Evolutionary conservation across 345 rosid genomes (phyloP).

Genomic region (Eutrema heterophyllum): DNA sequence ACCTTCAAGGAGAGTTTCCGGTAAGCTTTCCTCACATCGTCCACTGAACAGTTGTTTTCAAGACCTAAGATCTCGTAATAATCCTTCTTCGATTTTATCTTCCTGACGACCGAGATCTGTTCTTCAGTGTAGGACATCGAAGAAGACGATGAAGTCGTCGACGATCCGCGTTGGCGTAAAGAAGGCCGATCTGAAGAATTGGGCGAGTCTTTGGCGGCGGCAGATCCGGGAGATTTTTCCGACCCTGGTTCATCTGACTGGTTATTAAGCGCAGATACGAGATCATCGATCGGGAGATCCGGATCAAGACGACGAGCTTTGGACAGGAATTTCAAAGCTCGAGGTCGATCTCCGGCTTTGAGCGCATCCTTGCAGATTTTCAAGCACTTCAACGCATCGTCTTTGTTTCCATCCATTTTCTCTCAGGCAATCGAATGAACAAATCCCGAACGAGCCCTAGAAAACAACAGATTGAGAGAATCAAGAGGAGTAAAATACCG

Average conservation of each 20-base stretch:
- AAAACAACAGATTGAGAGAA: conserved; percentile 19
- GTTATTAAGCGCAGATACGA: conserved; percentile 41
- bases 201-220: conserved; percentile 21
- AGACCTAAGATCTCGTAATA: conserved; percentile 81
- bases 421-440: not conserved
- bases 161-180: conserved; percentile 47
- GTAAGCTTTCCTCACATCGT: conserved; percentile 81
- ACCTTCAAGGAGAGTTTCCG: conserved; percentile 85
- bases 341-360: conserved; percentile 66
- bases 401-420: conserved; percentile 89
- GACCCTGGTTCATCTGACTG: conserved; percentile 23
- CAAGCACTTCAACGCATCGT: conserved; percentile 84
- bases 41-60: conserved; percentile 60
- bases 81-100: conserved; percentile 76
- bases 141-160: conserved; percentile 38
- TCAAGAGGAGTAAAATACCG: not conserved
- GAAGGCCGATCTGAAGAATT: conserved; percentile 44
- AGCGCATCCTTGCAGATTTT: conserved; percentile 72
- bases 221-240: conserved; percentile 13
- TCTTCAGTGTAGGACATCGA: conserved; percentile 56
- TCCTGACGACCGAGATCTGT: conserved; percentile 65
- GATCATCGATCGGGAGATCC: conserved; percentile 52
- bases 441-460: not conserved
- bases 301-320: conserved; percentile 99
- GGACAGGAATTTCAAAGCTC: conserved; percentile 67